Evolutionary conservation across 1,284 basidiomycete genomes (phyloP).

Genomic region (Malassezia pachydermatis): DNA sequence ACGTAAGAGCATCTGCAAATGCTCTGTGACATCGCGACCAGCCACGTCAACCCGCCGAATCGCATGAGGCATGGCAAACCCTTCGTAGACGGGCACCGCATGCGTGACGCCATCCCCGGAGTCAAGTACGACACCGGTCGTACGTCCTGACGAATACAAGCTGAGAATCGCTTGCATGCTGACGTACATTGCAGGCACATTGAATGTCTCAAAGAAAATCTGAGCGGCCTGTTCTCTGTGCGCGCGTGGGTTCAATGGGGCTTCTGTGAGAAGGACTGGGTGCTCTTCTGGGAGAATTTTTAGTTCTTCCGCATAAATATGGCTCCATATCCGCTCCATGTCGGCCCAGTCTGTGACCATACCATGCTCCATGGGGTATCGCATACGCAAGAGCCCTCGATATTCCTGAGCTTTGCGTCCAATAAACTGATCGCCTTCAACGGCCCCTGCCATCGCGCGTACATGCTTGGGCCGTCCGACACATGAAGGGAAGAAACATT

Average conservation of each 20-base stretch:
- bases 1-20: conserved; percentile 82
- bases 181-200: conserved; percentile 93
- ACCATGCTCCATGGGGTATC: conserved; percentile 47
- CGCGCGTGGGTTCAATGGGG: conserved; percentile 79
- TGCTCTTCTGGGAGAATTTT: conserved; percentile 58
- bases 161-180: conserved; percentile 95
- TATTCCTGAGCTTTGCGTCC: conserved; percentile 44
- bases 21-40: conserved; percentile 86
- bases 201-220: conserved; percentile 97
- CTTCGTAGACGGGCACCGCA: conserved; percentile 96
- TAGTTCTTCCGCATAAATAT: conserved; percentile 44
- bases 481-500: conserved; percentile 42
- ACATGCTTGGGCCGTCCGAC: conserved; percentile 46
- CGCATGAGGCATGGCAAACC: conserved; percentile 97
- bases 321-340: conserved; percentile 47
- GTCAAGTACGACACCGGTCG: conserved; percentile 95
- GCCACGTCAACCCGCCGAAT: conserved; percentile 90
- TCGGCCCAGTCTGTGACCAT: conserved; percentile 48
- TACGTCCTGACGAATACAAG: conserved; percentile 97
- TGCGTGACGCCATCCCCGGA: conserved; percentile 98
- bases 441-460: conserved; percentile 46
- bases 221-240: conserved; percentile 92
- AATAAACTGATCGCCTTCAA: conserved; percentile 47
- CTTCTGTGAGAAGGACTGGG: conserved; percentile 86
- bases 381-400: conserved; percentile 41